Evolutionary conservation across 2,329 filamentous ascomycete genomes (phyloP).

Genomic region (Pseudogymnoascus sp.): DNA sequence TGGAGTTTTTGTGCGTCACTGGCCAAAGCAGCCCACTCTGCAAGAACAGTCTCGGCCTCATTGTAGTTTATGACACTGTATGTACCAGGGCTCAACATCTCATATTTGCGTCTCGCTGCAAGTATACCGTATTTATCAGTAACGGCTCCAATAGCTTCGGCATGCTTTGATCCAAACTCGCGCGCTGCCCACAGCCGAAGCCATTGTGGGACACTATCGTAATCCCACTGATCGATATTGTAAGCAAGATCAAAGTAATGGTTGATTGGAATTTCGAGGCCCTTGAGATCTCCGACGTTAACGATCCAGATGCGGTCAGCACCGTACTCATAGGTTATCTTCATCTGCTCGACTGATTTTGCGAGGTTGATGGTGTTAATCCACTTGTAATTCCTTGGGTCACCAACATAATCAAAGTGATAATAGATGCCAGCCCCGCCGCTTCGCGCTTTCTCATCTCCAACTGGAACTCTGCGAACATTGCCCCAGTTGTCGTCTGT

Average conservation of each 20-base stretch:
- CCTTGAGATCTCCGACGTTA: constrained; percentile 58
- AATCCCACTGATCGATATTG: constrained; percentile 49
- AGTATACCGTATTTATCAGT: constrained; percentile 49
- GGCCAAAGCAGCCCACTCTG: constrained; percentile 46
- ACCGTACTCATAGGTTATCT: constrained; percentile 50
- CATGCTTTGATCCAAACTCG: constrained; percentile 46
- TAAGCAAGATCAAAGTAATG: constrained; percentile 64
- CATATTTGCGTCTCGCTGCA: constrained; percentile 53
- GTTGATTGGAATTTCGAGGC: constrained; percentile 53
- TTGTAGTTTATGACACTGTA: constrained; percentile 58
- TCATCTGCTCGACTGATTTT: constrained; percentile 60
- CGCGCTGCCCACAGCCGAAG: constrained; percentile 47
- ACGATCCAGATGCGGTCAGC: constrained; percentile 50
- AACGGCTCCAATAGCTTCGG: constrained; percentile 42
- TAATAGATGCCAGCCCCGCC: constrained; percentile 61
- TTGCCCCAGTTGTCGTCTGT: constrained; percentile 63
- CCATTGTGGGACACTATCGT: constrained; percentile 49
- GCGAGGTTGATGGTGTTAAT: constrained; percentile 60
- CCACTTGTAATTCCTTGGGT: constrained; percentile 44
- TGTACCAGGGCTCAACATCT: constrained; percentile 49
- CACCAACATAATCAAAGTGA: constrained; percentile 45
- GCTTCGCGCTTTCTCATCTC: constrained; percentile 46
- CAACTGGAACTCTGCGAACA: constrained; percentile 50
- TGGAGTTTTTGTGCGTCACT: constrained; percentile 49
- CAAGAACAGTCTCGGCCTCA: constrained; percentile 51